Conservation (phyloP, 331 rosid species). For the Acacia pycnantha region DNA sequence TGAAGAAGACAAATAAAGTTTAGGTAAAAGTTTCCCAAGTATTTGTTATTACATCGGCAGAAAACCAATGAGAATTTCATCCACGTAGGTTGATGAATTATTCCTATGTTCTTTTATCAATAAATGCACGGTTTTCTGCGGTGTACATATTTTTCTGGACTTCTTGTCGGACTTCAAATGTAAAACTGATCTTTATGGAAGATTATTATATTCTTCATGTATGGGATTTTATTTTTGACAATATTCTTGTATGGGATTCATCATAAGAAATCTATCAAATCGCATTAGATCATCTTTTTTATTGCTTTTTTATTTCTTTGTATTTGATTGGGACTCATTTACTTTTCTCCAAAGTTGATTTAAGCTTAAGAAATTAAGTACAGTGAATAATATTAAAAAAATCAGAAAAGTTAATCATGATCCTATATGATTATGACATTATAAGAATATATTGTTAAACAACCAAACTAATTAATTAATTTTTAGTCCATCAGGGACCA, state of each 20-base stretch:
- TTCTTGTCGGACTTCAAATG: neutral
- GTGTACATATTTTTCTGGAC: neutral
- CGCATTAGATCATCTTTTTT: neutral
- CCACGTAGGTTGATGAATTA: neutral
- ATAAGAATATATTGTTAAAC: no score
- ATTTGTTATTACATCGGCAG: neutral
- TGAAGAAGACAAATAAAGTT: neutral
- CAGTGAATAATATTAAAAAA: neutral
- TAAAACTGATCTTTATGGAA: neutral
- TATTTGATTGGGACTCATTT: neutral
- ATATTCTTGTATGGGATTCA: neutral
- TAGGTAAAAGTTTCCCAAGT: neutral
- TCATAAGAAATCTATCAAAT: neutral
- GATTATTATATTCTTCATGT: no score
- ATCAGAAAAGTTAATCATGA: neutral
- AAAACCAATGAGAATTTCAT: neutral
- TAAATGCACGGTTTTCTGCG: neutral
- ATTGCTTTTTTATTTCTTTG: neutral
- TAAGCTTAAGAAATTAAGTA: neutral
- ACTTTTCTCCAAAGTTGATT: neutral
- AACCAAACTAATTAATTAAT: neutral
- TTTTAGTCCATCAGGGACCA: no score
- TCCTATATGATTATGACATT: neutral
- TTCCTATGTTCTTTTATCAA: neutral
- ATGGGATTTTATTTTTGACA: neutral